Percentiles rank a stretch among this genome's conserved stretches.
These are phyloP conservation scores for Thyridium curvatum DNA, from an alignment of 2,329 filamentous ascomycete genomes.

Conservation along the genomic window DNA sequence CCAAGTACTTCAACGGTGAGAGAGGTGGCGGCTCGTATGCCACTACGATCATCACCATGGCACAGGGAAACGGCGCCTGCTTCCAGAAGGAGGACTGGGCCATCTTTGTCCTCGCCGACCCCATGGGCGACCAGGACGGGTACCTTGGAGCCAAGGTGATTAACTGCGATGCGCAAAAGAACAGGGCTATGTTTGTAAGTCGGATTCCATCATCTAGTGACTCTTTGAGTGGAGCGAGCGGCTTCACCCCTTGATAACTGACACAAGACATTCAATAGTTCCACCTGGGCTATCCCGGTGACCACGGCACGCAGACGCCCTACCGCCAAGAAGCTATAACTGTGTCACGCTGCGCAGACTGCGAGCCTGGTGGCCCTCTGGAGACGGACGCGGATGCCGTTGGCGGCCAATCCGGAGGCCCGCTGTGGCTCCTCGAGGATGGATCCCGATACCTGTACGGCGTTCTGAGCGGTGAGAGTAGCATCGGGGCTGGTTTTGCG, in stretches of 20 bases:
- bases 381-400: not conserved
- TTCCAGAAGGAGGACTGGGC: conserved; percentile 11
- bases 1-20: conserved; percentile 3
- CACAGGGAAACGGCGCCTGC: not conserved
- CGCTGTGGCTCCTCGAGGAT: conserved; percentile 1
- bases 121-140: not conserved
- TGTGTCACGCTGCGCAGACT: not conserved
- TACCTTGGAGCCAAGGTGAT: conserved; percentile 6
- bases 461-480: not conserved
- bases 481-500: not conserved
- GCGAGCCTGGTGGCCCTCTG: not conserved
- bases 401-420: conserved; percentile 1
- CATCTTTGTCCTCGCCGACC: conserved; percentile 8
- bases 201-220: no score
- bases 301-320: not conserved
- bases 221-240: no score
- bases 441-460: not conserved
- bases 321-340: not conserved
- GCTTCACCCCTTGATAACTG: no score
- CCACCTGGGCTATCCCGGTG: conserved; percentile 1
- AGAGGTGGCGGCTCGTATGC: not conserved
- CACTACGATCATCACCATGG: not conserved
- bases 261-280: not conserved
- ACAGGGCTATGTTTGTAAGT: not conserved
- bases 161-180: conserved; percentile 3